phyloP scores from a whole-genome alignment of 164 flowering plant genomes.

The Vitis amurensis region DNA sequence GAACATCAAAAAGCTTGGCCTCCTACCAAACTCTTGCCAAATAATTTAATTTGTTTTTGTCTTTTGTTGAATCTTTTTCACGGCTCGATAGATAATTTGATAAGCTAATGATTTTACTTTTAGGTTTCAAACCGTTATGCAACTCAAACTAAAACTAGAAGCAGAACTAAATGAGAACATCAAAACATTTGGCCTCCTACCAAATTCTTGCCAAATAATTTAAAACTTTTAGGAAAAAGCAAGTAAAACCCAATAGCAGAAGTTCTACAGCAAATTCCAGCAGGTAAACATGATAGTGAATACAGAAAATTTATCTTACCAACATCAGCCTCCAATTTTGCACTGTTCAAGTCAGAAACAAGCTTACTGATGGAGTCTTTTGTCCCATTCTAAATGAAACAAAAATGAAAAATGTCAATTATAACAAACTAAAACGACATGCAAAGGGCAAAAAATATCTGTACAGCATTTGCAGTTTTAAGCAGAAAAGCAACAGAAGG shows the following conservation, averaged over 20 bases:
- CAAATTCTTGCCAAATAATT: not conserved
- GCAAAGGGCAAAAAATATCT: not conserved
- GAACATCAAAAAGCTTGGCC: too few species aligned
- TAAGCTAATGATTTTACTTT: too few species aligned
- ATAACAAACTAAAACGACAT: not conserved
- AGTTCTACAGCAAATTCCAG: not conserved
- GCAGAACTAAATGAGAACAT: not conserved
- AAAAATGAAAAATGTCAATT: constrained; percentile 3
- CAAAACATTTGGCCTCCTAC: not conserved
- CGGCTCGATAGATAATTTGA: too few species aligned
- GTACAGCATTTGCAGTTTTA: too few species aligned
- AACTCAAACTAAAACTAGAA: too few species aligned
- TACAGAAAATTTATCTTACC: constrained; percentile 47
- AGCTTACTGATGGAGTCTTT: constrained; percentile 89
- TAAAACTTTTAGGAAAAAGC: not conserved
- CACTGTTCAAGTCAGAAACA: constrained; percentile 83
- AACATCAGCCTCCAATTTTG: constrained; percentile 81
- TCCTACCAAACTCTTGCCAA: too few species aligned
- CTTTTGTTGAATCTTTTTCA: too few species aligned
- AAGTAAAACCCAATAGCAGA: not conserved
- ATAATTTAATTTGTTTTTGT: too few species aligned
- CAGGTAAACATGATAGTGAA: not conserved
- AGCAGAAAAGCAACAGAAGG: too few species aligned
- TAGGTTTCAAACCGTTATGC: too few species aligned
- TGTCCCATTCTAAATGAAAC: constrained; percentile 72